These are phyloP conservation scores for Tricholoma sp. DNA, from an alignment of 768 basidiomycete genomes.

Conservation along the genomic window DNA sequence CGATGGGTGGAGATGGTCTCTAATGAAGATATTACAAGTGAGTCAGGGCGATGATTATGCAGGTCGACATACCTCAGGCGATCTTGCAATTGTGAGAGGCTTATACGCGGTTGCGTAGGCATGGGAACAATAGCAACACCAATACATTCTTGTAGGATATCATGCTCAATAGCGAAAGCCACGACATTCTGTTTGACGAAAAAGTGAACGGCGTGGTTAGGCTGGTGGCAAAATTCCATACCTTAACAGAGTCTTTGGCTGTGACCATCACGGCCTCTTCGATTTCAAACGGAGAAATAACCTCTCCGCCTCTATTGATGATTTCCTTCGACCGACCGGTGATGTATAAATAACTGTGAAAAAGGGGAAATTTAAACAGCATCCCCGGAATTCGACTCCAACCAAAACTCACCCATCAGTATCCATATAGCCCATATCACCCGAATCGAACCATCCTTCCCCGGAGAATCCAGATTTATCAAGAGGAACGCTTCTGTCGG, in stretches of 20 bases:
- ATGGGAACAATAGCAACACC: constrained; percentile 38
- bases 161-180: constrained; percentile 42
- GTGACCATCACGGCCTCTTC: constrained; percentile 48
- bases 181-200: constrained; percentile 25
- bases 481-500: constrained; percentile 36
- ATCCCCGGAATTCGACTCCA: neutral
- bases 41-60: neutral
- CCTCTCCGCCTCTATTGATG: constrained; percentile 56
- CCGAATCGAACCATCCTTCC: constrained; percentile 51
- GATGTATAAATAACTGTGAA: constrained; percentile 36
- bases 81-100: constrained; percentile 38
- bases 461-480: constrained; percentile 43
- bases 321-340: constrained; percentile 59
- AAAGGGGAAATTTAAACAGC: neutral
- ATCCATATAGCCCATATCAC: constrained; percentile 44
- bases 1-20: constrained; percentile 41
- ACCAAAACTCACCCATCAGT: constrained; percentile 30
- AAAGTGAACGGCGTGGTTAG: neutral
- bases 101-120: constrained; percentile 29
- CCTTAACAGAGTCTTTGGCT: constrained; percentile 36
- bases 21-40: constrained; percentile 7
- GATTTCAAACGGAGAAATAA: constrained; percentile 56
- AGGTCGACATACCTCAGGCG: constrained; percentile 27
- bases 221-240: constrained; percentile 8
- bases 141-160: constrained; percentile 43